Percentiles rank a stretch among this genome's conserved stretches.
Evolutionary conservation across 163 green algal genomes (phyloP).

Genomic region (Chlorella variabilis): DNA sequence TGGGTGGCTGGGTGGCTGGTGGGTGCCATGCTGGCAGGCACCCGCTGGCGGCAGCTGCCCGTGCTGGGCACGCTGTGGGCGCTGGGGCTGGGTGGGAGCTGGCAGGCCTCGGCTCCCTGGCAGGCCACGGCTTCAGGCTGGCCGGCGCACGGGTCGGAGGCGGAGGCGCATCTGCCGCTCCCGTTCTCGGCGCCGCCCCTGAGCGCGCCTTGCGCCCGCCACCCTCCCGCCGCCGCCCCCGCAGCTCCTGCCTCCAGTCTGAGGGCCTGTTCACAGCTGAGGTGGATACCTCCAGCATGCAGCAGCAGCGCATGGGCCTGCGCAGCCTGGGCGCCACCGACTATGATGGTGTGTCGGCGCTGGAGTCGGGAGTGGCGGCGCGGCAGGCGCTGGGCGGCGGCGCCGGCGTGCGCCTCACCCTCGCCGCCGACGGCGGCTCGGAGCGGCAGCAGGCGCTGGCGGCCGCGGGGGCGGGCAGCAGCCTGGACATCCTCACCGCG

Average conservation of each 20-base stretch:
- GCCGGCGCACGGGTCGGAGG: too few relatives aligned
- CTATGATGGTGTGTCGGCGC: constrained; percentile 26
- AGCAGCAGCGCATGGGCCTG: constrained; percentile 34
- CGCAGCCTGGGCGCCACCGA: not conserved
- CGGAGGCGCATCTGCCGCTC: too few relatives aligned
- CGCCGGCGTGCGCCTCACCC: not conserved
- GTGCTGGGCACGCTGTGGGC: too few relatives aligned
- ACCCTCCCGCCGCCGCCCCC: not conserved
- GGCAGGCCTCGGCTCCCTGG: too few relatives aligned
- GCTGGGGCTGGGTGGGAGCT: too few relatives aligned
- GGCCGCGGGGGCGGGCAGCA: not conserved
- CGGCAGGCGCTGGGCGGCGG: not conserved
- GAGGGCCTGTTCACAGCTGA: constrained; percentile 66
- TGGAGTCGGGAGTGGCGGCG: constrained; percentile 29
- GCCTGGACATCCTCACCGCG: not conserved
- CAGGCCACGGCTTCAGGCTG: too few relatives aligned
- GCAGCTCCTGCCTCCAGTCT: constrained; percentile 47
- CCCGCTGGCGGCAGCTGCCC: too few relatives aligned
- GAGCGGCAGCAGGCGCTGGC: not conserved
- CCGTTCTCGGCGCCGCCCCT: too few relatives aligned
- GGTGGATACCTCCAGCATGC: constrained; percentile 39
- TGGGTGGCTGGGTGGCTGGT: not conserved
- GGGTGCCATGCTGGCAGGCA: not conserved
- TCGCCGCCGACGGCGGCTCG: not conserved
- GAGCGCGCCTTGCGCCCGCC: too few relatives aligned